Conservation (phyloP, 2,329 filamentous ascomycete genomes). For the Tolypocladium inflatum region DNA sequence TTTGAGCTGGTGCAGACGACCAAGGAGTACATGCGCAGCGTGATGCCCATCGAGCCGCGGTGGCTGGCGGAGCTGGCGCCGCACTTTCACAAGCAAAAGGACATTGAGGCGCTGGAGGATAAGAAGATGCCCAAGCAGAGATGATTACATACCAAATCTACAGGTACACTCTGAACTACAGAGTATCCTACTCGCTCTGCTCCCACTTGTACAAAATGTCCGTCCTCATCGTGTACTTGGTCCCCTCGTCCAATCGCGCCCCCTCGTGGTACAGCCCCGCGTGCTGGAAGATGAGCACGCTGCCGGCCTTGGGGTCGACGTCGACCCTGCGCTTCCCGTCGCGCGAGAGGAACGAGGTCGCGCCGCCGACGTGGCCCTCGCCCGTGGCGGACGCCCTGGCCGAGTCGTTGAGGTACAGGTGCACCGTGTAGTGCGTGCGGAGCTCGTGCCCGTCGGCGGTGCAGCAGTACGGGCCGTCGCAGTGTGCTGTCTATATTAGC, state of each 20-base stretch:
- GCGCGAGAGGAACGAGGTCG: constrained; percentile 42
- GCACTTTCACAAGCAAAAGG: constrained; percentile 89
- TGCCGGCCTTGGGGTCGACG: constrained; percentile 44
- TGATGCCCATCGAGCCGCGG: constrained; percentile 72
- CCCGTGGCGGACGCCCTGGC: constrained; percentile 6
- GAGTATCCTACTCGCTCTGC: not conserved
- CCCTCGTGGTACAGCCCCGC: constrained; percentile 40
- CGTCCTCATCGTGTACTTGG: constrained; percentile 48
- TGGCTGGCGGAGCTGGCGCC: constrained; percentile 88
- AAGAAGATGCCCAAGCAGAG: constrained; percentile 45
- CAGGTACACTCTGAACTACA: too few species aligned
- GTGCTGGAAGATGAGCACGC: constrained; percentile 54
- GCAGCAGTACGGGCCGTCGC: constrained; percentile 54
- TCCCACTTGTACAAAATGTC: constrained; percentile 41
- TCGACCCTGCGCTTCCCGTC: constrained; percentile 35
- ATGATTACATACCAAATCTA: not conserved
- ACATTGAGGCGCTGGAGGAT: constrained; percentile 73
- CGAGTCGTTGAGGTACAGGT: constrained; percentile 35
- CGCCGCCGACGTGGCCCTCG: constrained; percentile 36
- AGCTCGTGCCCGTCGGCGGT: constrained; percentile 33
- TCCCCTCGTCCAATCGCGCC: constrained; percentile 37
- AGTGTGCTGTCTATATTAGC: constrained; percentile 43
- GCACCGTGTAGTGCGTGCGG: constrained; percentile 43
- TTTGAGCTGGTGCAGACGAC: constrained; percentile 73
- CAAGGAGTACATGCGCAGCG: constrained; percentile 88